Percentiles rank a stretch among this genome's conserved stretches.
phyloP scores from a whole-genome alignment of 345 rosid species.

The Trapa bicornis region DNA sequence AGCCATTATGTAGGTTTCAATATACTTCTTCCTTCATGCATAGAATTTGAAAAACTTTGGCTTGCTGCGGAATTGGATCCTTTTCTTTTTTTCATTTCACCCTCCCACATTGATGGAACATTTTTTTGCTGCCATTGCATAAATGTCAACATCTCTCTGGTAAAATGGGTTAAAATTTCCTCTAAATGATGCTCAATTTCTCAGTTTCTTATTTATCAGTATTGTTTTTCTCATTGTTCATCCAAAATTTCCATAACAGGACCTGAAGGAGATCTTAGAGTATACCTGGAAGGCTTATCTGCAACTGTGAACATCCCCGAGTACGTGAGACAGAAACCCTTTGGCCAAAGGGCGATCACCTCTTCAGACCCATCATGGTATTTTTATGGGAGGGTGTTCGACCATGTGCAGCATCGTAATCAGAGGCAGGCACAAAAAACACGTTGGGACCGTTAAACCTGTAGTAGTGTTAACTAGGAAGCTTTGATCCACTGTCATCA shows the following conservation, averaged over 20 bases:
- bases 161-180: not conserved
- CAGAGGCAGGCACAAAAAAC: not conserved
- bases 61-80: not conserved
- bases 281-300: conserved; percentile 53
- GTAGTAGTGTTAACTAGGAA: not conserved
- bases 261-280: conserved; percentile 60
- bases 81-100: not conserved
- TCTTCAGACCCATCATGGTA: conserved; percentile 41
- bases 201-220: not conserved
- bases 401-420: not conserved
- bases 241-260: conserved; percentile 27
- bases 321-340: conserved; percentile 54
- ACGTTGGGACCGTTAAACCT: not conserved
- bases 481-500: too few relatives aligned
- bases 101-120: not conserved
- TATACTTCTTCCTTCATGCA: not conserved
- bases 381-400: conserved; percentile 35
- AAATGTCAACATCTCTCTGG: not conserved
- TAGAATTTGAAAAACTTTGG: not conserved
- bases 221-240: not conserved
- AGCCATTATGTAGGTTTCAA: not conserved
- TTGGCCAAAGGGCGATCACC: conserved; percentile 64
- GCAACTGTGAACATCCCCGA: conserved; percentile 43
- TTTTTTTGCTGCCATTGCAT: not conserved
- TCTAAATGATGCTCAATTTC: not conserved